These are phyloP conservation scores for Kurtzmaniella fragi DNA, from an alignment of 805 yeast genomes.

Conservation along the genomic window DNA sequence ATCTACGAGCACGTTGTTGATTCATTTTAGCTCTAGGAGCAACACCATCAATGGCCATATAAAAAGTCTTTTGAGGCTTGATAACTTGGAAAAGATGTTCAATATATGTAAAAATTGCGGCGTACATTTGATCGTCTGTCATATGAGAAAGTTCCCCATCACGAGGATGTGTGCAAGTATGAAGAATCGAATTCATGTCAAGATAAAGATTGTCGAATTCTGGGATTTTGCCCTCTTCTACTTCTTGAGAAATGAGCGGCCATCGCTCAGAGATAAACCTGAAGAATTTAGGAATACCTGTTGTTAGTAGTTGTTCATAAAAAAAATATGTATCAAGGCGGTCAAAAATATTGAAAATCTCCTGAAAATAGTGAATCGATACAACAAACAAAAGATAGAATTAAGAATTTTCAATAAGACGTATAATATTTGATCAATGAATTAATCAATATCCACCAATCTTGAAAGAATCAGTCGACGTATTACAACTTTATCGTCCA, in stretches of 20 bases:
- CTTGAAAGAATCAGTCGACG: too few species aligned
- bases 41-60: slow-evolving; percentile 98
- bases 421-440: too few species aligned
- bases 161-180: slow-evolving; percentile 86
- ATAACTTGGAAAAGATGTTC: slow-evolving; percentile 89
- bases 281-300: slow-evolving; percentile 94
- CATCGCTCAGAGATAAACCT: slow-evolving; percentile 97
- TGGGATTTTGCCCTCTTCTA: slow-evolving; percentile 63
- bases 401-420: too few species aligned
- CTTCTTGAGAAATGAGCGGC: slow-evolving; percentile 89
- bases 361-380: too few species aligned
- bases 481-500: too few species aligned
- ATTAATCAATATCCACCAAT: too few species aligned
- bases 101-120: slow-evolving; percentile 88
- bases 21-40: slow-evolving; percentile 99
- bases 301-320: not conserved
- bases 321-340: not conserved
- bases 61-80: slow-evolving; percentile 79
- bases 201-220: slow-evolving; percentile 92
- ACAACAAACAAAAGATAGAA: too few species aligned
- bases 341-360: not conserved
- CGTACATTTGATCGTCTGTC: slow-evolving; percentile 87
- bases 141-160: slow-evolving; percentile 57
- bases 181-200: slow-evolving; percentile 97
- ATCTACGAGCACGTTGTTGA: slow-evolving; percentile 94